A percentile compares a stretch with the other conserved stretches of the same genome.
phyloP scores from a whole-genome alignment of 257 asterid species.

The Fraxinus anomala region DNA sequence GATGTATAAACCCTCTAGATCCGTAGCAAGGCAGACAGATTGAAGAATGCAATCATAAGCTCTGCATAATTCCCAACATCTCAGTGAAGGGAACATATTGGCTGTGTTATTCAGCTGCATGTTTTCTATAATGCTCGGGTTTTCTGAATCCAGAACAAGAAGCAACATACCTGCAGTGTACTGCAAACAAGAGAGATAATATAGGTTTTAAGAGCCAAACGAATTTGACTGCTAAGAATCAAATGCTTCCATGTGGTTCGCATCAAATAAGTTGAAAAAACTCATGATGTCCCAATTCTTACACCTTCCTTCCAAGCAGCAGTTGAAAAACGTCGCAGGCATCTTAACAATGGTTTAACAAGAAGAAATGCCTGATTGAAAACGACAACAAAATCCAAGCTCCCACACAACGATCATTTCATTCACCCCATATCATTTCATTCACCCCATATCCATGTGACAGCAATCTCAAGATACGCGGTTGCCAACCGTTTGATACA shows the following conservation, averaged over 20 bases:
- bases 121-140: not conserved
- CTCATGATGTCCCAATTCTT: slow-evolving; percentile 3
- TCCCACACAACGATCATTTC: slow-evolving; percentile 17
- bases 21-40: no score
- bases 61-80: no score
- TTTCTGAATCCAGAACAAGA: not conserved
- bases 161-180: not conserved
- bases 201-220: not conserved
- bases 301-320: slow-evolving; percentile 1
- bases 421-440: no score
- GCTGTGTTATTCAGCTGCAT: no score
- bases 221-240: not conserved
- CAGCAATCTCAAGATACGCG: slow-evolving; percentile 58
- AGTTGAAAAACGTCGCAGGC: slow-evolving; percentile 5
- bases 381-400: slow-evolving; percentile 7
- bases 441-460: slow-evolving; percentile 10
- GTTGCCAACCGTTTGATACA: slow-evolving; percentile 73
- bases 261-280: not conserved
- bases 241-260: not conserved
- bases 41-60: no score
- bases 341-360: not conserved
- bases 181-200: not conserved
- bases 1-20: no score
- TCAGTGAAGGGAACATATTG: no score
- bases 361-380: not conserved